These are phyloP conservation scores for Usnea hakonensis DNA, from an alignment of 495 filamentous ascomycete genomes.

Conservation along the genomic window DNA sequence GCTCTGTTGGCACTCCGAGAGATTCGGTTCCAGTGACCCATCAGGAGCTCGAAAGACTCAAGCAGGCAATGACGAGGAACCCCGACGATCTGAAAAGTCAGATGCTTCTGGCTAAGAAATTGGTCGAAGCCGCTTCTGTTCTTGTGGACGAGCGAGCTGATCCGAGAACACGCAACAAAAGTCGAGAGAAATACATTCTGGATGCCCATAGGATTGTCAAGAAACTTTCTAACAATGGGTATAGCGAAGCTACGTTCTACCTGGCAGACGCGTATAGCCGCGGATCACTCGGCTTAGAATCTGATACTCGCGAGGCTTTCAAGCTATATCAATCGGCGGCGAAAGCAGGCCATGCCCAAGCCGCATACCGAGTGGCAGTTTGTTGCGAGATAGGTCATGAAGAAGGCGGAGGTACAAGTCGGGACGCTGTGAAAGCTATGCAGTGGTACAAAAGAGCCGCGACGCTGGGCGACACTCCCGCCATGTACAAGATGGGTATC, in stretches of 20 bases:
- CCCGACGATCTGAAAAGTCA: conserved; percentile 63
- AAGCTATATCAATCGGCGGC: conserved; percentile 87
- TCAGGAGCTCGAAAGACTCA: conserved; percentile 68
- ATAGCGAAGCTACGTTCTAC: conserved; percentile 87
- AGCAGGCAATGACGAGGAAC: conserved; percentile 55
- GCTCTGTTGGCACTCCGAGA: conserved; percentile 18
- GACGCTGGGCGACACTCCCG: conserved; percentile 77
- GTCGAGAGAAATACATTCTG: conserved; percentile 71
- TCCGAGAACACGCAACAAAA: conserved; percentile 61
- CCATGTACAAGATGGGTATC: conserved; percentile 98
- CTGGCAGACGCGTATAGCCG: conserved; percentile 84
- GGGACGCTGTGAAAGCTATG: conserved; percentile 85
- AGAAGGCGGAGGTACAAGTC: conserved; percentile 82
- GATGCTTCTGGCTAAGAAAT: conserved; percentile 70
- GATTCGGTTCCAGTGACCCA: conserved; percentile 55
- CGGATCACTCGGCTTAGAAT: conserved; percentile 59
- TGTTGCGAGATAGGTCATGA: conserved; percentile 97
- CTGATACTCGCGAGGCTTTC: conserved; percentile 85
- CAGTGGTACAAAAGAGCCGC: conserved; percentile 97
- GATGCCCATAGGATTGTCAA: conserved; percentile 88
- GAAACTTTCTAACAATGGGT: conserved; percentile 61
- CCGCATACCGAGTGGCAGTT: conserved; percentile 90
- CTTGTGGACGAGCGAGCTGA: conserved; percentile 71
- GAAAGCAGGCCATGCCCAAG: conserved; percentile 74
- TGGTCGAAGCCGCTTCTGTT: conserved; percentile 75